A percentile compares a stretch with the other conserved stretches of the same genome.
Conservation (phyloP, 352 stramenopile genomes). For the Globisporangium nodosum region DNA sequence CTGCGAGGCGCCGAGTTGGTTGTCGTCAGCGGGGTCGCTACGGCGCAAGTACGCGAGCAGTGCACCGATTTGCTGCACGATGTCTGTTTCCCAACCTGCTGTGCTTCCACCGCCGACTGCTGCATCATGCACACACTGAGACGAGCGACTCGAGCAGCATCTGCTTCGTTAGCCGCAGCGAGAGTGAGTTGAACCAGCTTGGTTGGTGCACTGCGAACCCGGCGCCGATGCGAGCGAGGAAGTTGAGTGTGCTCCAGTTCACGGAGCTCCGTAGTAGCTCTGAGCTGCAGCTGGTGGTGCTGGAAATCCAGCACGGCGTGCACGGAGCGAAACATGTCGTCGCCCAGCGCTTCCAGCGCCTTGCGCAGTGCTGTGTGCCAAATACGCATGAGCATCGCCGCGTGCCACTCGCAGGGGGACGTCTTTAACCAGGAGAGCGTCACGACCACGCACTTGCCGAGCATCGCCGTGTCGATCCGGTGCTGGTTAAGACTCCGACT, state of each 20-base stretch:
- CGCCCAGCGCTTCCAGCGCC: conserved; percentile 25
- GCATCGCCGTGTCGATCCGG: conserved; percentile 39
- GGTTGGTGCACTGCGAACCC: conserved; percentile 23
- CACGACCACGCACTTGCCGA: conserved; percentile 39
- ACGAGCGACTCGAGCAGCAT: conserved; percentile 45
- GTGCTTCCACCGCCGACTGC: conserved; percentile 31
- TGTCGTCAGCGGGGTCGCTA: not conserved
- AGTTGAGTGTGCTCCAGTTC: conserved; percentile 48
- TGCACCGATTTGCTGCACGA: conserved; percentile 30
- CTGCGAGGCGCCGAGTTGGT: not conserved
- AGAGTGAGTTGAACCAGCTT: conserved; percentile 30
- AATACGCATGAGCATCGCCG: conserved; percentile 40
- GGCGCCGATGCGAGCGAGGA: conserved; percentile 36
- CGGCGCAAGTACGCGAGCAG: conserved; percentile 33
- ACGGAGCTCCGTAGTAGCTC: conserved; percentile 30
- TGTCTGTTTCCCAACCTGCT: conserved; percentile 14
- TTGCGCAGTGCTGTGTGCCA: conserved; percentile 58
- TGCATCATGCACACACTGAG: conserved; percentile 32
- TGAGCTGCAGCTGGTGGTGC: conserved; percentile 18
- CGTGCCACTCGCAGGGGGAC: conserved; percentile 66
- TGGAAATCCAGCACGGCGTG: conserved; percentile 55
- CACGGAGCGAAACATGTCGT: conserved; percentile 42
- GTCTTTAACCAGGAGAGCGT: conserved; percentile 54
- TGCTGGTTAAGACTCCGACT: conserved; percentile 29
- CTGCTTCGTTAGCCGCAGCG: conserved; percentile 49